phyloP scores from a whole-genome alignment of 2,329 filamentous ascomycete genomes.

The Xylariales sp. region DNA sequence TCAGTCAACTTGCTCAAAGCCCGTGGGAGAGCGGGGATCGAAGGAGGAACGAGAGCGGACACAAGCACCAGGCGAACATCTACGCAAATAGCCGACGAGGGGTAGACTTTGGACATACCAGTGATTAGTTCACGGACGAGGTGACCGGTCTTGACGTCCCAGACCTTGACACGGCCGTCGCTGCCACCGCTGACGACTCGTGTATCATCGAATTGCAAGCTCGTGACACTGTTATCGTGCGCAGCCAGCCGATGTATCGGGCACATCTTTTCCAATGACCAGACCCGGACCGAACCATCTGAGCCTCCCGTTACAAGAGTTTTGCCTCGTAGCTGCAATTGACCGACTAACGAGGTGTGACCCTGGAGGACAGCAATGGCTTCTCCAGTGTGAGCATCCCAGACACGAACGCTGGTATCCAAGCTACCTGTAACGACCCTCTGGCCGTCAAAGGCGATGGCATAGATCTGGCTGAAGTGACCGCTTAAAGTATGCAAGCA shows the following conservation, averaged over 20 bases:
- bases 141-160: slow-evolving; percentile 89
- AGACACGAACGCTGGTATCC: slow-evolving; percentile 94
- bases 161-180: slow-evolving; percentile 97
- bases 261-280: slow-evolving; percentile 86
- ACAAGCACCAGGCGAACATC: no score
- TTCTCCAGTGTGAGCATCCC: slow-evolving; percentile 84
- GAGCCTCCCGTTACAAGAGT: slow-evolving; percentile 94
- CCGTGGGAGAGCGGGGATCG: background rate
- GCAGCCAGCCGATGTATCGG: slow-evolving; percentile 92
- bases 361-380: slow-evolving; percentile 91
- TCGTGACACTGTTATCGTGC: slow-evolving; percentile 97
- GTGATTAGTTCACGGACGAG: slow-evolving; percentile 87
- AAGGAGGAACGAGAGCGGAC: no score
- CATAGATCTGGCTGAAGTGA: slow-evolving; percentile 98
- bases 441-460: slow-evolving; percentile 92
- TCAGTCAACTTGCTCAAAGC: background rate
- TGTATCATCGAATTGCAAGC: slow-evolving; percentile 92
- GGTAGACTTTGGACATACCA: slow-evolving; percentile 11
- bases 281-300: slow-evolving; percentile 92
- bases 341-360: slow-evolving; percentile 93
- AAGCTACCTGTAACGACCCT: slow-evolving; percentile 92
- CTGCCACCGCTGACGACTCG: slow-evolving; percentile 93
- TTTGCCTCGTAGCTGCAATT: slow-evolving; percentile 91
- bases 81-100: no score
- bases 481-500: slow-evolving; percentile 87